A percentile compares a stretch with the other conserved stretches of the same genome.
These are phyloP conservation scores for Cladorrhinum sp. DNA, from an alignment of 2,329 filamentous ascomycete species.

Conservation along the genomic window DNA sequence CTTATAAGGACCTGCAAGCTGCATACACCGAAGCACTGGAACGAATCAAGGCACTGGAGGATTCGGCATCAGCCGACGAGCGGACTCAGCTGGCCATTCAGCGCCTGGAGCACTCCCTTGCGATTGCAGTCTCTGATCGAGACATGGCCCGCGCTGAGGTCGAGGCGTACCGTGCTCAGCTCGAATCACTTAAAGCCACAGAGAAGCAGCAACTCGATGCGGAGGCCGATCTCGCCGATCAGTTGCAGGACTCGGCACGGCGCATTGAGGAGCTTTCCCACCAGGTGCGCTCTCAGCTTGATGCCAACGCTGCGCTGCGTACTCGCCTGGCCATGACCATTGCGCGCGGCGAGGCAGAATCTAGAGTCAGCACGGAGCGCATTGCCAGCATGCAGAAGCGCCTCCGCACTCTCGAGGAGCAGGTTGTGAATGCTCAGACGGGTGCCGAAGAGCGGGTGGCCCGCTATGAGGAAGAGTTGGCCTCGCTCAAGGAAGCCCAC, in stretches of 20 bases:
- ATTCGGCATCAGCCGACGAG: constrained; percentile 43
- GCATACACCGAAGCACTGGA: constrained; percentile 65
- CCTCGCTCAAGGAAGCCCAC: constrained; percentile 71
- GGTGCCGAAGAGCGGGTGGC: constrained; percentile 80
- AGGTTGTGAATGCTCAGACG: constrained; percentile 77
- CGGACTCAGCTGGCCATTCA: constrained; percentile 61
- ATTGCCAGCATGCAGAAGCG: constrained; percentile 81
- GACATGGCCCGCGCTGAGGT: constrained; percentile 68
- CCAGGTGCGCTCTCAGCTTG: constrained; percentile 76
- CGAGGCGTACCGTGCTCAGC: constrained; percentile 57
- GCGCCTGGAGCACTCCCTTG: constrained; percentile 65
- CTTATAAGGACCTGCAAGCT: constrained; percentile 73
- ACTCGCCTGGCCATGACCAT: constrained; percentile 76
- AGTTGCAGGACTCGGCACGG: constrained; percentile 69
- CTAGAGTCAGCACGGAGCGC: constrained; percentile 72
- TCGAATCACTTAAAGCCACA: constrained; percentile 53
- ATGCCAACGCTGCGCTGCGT: constrained; percentile 72
- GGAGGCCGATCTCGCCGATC: constrained; percentile 62
- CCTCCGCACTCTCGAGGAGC: constrained; percentile 79
- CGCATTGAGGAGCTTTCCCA: constrained; percentile 76
- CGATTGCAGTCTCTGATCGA: constrained; percentile 66
- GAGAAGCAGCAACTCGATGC: constrained; percentile 57
- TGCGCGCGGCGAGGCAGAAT: constrained; percentile 76
- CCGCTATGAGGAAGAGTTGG: constrained; percentile 82
- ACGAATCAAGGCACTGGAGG: constrained; percentile 63